Percentiles rank a stretch among this genome's conserved stretches.
phyloP scores from a whole-genome alignment of 2,329 filamentous ascomycete species.

The Didymellaceae sp. region DNA sequence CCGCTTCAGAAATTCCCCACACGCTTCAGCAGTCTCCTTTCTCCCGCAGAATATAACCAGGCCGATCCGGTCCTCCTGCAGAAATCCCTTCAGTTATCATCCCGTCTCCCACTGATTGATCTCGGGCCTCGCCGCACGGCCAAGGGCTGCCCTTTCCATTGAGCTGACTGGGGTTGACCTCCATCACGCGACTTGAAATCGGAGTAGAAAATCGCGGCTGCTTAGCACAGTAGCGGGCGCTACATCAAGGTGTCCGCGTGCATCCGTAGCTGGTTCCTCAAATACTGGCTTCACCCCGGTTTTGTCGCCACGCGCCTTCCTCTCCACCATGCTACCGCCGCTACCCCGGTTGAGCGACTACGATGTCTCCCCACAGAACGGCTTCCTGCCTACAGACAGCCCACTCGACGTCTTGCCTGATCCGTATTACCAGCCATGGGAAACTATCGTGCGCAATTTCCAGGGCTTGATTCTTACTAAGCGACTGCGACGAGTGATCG shows the following conservation, averaged over 20 bases:
- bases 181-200: constrained; percentile 6
- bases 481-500: constrained; percentile 78
- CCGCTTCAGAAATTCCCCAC: constrained; percentile 18
- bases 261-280: constrained; percentile 9
- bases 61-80: constrained; percentile 2
- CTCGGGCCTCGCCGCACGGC: constrained; percentile 5
- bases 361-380: constrained; percentile 77
- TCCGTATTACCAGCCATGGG: constrained; percentile 94
- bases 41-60: constrained; percentile 8
- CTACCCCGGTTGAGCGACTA: constrained; percentile 71
- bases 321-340: constrained; percentile 48
- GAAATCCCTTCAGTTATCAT: not conserved
- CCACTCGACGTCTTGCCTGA: constrained; percentile 84
- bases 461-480: constrained; percentile 86
- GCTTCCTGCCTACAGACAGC: constrained; percentile 83
- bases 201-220: constrained; percentile 6
- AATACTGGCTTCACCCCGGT: constrained; percentile 6
- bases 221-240: constrained; percentile 13
- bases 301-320: not conserved
- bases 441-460: constrained; percentile 82
- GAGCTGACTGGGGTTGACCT: not conserved
- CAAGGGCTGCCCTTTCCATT: constrained; percentile 11
- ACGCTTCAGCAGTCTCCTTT: constrained; percentile 14
- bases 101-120: not conserved
- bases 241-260: constrained; percentile 12